Percentiles rank a stretch among this genome's conserved stretches.
These are phyloP conservation scores for Dendrobium catenatum DNA, from an alignment of 106 monocot genomes.

Conservation along the genomic window DNA sequence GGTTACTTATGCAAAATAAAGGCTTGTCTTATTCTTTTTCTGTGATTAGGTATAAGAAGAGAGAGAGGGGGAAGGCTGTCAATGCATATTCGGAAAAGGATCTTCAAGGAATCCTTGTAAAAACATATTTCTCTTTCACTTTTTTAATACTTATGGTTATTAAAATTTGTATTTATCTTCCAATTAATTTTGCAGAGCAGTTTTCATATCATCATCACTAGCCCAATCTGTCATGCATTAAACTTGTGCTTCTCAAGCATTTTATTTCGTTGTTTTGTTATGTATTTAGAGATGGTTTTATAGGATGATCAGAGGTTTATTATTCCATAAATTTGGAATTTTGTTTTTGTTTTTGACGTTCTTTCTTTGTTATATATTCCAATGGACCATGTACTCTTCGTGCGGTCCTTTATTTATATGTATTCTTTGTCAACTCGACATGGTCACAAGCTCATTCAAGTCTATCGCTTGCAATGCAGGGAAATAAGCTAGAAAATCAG, in stretches of 20 bases:
- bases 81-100: conserved; percentile 66
- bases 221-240: not conserved
- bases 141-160: not conserved
- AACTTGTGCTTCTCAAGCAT: not conserved
- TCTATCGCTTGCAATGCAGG: conserved; percentile 25
- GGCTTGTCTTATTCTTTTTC: not conserved
- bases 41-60: conserved; percentile 81
- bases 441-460: not conserved
- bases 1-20: not conserved
- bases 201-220: not conserved
- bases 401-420: not conserved
- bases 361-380: not conserved
- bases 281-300: not conserved
- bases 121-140: conserved; percentile 1
- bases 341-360: not conserved
- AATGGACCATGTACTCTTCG: not conserved
- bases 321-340: not conserved
- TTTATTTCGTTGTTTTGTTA: not conserved
- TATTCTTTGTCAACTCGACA: not conserved
- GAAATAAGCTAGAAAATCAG: conserved; percentile 29
- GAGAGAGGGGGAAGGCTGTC: conserved; percentile 80
- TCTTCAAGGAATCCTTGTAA: conserved; percentile 96
- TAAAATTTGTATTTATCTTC: not conserved
- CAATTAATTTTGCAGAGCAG: not conserved
- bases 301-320: not conserved